phyloP scores from a whole-genome alignment of 2,329 filamentous ascomycete species.

The Aspergillus flavus region DNA sequence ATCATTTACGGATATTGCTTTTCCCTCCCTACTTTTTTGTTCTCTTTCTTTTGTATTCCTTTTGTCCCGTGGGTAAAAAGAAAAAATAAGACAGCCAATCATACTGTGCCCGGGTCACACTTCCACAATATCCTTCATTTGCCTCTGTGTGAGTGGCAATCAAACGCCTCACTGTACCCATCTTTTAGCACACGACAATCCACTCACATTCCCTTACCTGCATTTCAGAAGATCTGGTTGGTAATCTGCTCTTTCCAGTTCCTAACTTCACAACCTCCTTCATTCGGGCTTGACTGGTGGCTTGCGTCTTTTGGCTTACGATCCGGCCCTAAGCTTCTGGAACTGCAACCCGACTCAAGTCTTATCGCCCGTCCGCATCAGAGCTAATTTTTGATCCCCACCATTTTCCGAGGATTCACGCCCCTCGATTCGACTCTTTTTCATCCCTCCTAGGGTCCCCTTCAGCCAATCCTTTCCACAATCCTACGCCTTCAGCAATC shows the following conservation, averaged over 20 bases:
- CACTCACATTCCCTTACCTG: background rate
- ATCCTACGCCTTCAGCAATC: background rate
- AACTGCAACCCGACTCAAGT: slow-evolving; percentile 8
- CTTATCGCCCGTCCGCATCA: slow-evolving; percentile 11
- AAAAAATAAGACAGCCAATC: background rate
- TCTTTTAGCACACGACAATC: background rate
- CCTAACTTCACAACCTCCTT: background rate
- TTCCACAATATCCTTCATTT: slow-evolving; percentile 2
- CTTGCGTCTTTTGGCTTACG: background rate
- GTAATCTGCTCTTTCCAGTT: slow-evolving; percentile 1
- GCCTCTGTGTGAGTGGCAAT: background rate
- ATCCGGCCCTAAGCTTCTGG: slow-evolving; percentile 7
- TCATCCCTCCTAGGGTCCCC: slow-evolving; percentile 5
- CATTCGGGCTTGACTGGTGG: background rate
- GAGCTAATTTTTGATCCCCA: slow-evolving; percentile 9
- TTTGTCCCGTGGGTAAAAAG: background rate
- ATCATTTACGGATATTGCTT: background rate
- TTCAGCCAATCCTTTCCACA: slow-evolving; percentile 5
- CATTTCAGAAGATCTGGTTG: background rate
- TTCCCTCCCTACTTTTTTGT: background rate
- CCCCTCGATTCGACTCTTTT: slow-evolving; percentile 12
- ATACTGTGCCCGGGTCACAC: background rate
- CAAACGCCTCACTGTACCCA: background rate
- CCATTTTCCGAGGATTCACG: slow-evolving; percentile 11
- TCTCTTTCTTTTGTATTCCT: background rate